Evolutionary conservation across 352 stramenopile species (phyloP), one percentile per base, ranked within the genome.

Genomic region (Phytophthora chlamydospora): DNA sequence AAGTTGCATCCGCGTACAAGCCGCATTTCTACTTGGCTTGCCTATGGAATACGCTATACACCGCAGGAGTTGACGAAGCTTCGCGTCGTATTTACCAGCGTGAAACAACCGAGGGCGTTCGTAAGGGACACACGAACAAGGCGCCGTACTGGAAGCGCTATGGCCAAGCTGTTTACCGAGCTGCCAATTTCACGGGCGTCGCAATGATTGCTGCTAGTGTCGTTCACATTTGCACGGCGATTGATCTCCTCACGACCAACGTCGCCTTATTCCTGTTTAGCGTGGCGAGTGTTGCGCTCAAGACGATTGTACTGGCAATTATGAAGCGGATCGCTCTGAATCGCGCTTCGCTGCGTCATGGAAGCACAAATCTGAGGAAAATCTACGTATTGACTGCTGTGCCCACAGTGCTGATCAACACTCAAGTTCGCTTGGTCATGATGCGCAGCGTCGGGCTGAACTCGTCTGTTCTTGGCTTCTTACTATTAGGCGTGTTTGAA

Each of bases 341-440:
- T 6, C 13, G 16, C 13, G 4, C 6, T n/a, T n/a, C n/a, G n/a
- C n/a, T n/a, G n/a, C n/a, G n/a, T n/a, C n/a, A n/a, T n/a, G n/a
- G n/a, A n/a, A n/a, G n/a, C 35, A 16, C 35, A 14, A 41, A 41
- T 41, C 35, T 14, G 13, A 41, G 12, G 35, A 41, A 41, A 13
- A 56, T 58, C n/a, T 64, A 64, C 27, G 39, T 64, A 4, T 29
- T 52, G 5, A 58, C 60, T 2, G 53, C 55, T 6, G 59, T 62
- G 17, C 51, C 59, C 2, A 57, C 59, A 6, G 44, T 68, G 14
- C 29, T 68, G 29, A 68, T 62, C 42, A 67, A 67, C 43, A 67
- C 50, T 3, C 55, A 57, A 19, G 33, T 63, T 6, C 42, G 55
- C 0, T 31, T 68, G 14, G 50, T 68, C 3, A 13, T 68, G 16